A percentile compares a stretch with the other conserved stretches of the same genome.
phyloP scores from a whole-genome alignment of 768 basidiomycete species.

The Porphyrellus cyaneotinctus region DNA sequence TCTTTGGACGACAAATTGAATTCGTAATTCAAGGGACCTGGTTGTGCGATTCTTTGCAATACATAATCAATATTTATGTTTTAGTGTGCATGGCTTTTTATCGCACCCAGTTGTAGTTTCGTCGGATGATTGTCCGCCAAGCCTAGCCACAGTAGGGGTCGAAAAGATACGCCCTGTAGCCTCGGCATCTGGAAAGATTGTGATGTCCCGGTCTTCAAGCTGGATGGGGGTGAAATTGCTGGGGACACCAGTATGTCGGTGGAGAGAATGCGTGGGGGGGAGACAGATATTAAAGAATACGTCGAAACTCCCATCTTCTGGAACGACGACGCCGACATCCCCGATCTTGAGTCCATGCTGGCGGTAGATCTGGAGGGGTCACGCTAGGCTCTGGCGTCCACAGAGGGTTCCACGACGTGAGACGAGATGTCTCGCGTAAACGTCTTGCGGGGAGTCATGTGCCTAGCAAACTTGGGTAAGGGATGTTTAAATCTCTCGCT shows the following conservation, averaged over 20 bases:
- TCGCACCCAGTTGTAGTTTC: not conserved
- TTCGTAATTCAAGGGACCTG: not conserved
- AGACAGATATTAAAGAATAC: not conserved
- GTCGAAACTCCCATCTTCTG: not conserved
- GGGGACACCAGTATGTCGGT: not conserved
- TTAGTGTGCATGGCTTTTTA: too few species aligned
- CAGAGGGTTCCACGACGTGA: slow-evolving; percentile 1
- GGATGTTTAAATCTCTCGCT: not conserved
- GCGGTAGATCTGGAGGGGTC: not conserved
- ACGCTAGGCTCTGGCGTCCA: not conserved
- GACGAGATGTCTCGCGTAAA: not conserved
- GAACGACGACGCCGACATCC: not conserved
- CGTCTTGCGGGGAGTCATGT: not conserved
- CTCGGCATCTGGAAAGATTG: not conserved
- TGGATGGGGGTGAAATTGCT: not conserved
- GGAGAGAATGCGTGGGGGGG: not conserved
- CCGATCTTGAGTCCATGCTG: not conserved
- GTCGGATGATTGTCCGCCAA: not conserved
- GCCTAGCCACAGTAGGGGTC: not conserved
- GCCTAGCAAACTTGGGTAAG: not conserved
- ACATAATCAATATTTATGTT: not conserved
- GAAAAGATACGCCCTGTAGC: not conserved
- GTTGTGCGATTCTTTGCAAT: not conserved
- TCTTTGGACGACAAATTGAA: not conserved
- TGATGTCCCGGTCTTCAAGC: not conserved